Base-by-base conservation (phyloP, 371 early-diverging fungal genomes). In the Haplosporangium sp. region DNA sequence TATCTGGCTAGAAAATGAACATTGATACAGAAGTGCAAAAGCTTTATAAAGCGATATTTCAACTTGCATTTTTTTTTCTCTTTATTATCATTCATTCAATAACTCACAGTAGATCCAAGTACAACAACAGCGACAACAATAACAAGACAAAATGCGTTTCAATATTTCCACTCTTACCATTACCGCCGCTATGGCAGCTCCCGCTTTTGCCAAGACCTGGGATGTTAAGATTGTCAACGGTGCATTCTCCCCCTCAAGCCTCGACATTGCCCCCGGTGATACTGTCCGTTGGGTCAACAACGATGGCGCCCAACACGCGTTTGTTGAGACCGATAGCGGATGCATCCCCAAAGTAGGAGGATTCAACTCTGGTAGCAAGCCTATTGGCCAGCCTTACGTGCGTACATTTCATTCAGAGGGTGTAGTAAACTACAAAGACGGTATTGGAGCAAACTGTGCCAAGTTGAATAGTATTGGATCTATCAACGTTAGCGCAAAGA, bases 391-490 rank as follows among this genome's bases (percentile, higher is more conserved):
- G 55, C 45, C 72, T 2, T 79, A 79, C 39, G 38, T 34, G 40
- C 71, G 66, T 11, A 50, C 50, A 6, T 81, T 81, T 68, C 66
- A 61, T 5, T 37, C 17, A 3, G 20, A 47, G 1, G 62, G 11
- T 0, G 69, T 69, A 40, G 52, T 81, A 44, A 74, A 71, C 42
- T 81, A 81, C 63, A 81, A 81, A 75, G 81, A 74, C 48, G 81
- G 81, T 34, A 61, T 74, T 45, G 81, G 72, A 13, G 27, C 65
- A 40, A 74, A 69, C 62, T 81, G 75, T 27, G 4, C 9, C 38
- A 58, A 58, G 34, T 52, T 44, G 9, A 67, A 63, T 4, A 69
- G 71, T 4, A 59, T 47, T 2, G 81, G 81, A 11, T 71, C 69
- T 37, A 81, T 81, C 50, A 68, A 45, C 20, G 72, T 81, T 0